A percentile compares a stretch with the other conserved stretches of the same genome.
phyloP scores from a whole-genome alignment of 2,329 filamentous ascomycete species.

The Cadophora malorum region DNA sequence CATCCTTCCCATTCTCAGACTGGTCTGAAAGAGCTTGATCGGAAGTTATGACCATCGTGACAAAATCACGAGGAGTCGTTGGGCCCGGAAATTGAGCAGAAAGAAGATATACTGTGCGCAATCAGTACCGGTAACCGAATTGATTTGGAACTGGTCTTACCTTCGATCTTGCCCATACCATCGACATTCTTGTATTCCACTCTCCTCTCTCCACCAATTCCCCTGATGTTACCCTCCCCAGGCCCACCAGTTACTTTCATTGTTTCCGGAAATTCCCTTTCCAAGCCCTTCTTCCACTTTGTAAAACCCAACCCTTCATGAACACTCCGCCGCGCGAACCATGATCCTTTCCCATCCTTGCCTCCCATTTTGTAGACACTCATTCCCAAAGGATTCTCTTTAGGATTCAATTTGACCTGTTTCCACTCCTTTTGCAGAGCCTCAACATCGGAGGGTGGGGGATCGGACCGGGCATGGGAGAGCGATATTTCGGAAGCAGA shows the following conservation, averaged over 20 bases:
- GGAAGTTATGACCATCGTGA: slow-evolving; percentile 78
- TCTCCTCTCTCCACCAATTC: slow-evolving; percentile 80
- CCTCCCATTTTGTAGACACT: slow-evolving; percentile 79
- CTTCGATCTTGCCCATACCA: slow-evolving; percentile 67
- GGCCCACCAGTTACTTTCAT: slow-evolving; percentile 73
- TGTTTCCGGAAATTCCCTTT: slow-evolving; percentile 80
- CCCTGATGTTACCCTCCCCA: slow-evolving; percentile 78
- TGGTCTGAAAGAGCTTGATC: slow-evolving; percentile 40
- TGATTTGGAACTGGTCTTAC: slow-evolving; percentile 46
- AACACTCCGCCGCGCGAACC: slow-evolving; percentile 87
- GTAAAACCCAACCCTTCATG: slow-evolving; percentile 80
- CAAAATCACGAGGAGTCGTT: slow-evolving; percentile 86
- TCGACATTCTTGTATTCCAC: slow-evolving; percentile 66
- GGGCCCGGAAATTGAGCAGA: slow-evolving; percentile 91
- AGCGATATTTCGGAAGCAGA: slow-evolving; percentile 59
- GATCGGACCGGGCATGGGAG: slow-evolving; percentile 54
- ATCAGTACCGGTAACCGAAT: neutral
- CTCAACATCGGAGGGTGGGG: slow-evolving; percentile 55
- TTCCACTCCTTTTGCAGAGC: slow-evolving; percentile 83
- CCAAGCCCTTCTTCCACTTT: slow-evolving; percentile 78
- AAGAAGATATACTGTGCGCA: slow-evolving; percentile 73
- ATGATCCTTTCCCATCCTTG: slow-evolving; percentile 83
- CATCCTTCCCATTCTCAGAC: slow-evolving; percentile 43
- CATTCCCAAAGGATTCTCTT: slow-evolving; percentile 78
- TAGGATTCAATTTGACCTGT: slow-evolving; percentile 73